phyloP scores from a whole-genome alignment of 2,329 filamentous ascomycete species.

The Pseudopithomyces maydicus region DNA sequence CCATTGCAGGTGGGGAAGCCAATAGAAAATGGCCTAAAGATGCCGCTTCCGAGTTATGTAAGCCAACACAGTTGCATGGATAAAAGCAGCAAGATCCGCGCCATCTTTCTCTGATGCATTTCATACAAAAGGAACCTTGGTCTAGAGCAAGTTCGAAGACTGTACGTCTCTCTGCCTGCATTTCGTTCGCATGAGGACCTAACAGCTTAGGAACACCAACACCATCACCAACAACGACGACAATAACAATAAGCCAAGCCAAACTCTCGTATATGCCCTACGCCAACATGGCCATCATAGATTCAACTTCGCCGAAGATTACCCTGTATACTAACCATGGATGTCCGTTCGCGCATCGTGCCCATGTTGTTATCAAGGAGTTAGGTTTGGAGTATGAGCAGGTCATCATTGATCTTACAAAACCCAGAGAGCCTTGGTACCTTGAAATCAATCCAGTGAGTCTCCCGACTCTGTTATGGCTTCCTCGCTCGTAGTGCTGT shows the following conservation, averaged over 20 bases:
- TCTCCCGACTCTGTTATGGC: background rate
- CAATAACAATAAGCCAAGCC: background rate
- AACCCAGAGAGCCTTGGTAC: conserved; percentile 74
- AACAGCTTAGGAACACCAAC: background rate
- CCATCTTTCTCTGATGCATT: background rate
- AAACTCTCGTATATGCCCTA: too few relatives aligned
- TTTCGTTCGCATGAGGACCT: too few relatives aligned
- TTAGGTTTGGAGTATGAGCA: conserved; percentile 70
- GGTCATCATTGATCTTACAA: conserved; percentile 72
- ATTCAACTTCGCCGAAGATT: conserved; percentile 55
- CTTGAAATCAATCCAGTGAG: conserved; percentile 73
- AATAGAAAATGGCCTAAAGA: background rate
- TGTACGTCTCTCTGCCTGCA: too few relatives aligned
- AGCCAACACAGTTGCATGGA: conserved; percentile 8
- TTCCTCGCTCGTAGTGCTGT: too few relatives aligned
- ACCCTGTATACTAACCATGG: conserved; percentile 71
- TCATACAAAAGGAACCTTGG: background rate
- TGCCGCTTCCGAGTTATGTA: background rate
- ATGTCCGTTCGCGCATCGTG: conserved; percentile 78
- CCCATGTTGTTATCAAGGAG: conserved; percentile 72
- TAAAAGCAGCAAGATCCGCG: conserved; percentile 4
- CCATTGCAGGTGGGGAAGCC: background rate
- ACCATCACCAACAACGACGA: background rate
- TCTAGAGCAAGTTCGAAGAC: too few relatives aligned
- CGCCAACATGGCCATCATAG: conserved; percentile 27